Evolutionary conservation across 2,329 filamentous ascomycete genomes (phyloP).

Genomic region (Neofusicoccum sp.): DNA sequence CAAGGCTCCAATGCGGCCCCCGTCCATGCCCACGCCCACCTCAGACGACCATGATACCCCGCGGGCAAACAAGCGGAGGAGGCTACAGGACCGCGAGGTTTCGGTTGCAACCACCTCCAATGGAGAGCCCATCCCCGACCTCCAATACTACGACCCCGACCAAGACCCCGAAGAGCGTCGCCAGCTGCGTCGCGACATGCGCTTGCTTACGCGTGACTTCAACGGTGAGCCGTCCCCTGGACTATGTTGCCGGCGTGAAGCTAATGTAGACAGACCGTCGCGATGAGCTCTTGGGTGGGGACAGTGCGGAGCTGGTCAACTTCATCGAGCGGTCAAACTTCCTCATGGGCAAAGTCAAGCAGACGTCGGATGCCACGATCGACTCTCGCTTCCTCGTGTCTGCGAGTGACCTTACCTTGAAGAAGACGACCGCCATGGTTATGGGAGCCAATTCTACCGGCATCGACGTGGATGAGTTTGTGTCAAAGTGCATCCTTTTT

Average conservation of each 20-base stretch:
- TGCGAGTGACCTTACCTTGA: conserved; percentile 75
- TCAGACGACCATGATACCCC: conserved; percentile 32
- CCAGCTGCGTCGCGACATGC: conserved; percentile 65
- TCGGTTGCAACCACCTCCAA: conserved; percentile 8
- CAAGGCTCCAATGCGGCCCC: conserved; percentile 30
- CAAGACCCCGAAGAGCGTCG: conserved; percentile 75
- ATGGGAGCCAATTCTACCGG: conserved; percentile 71
- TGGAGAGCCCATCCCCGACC: conserved; percentile 16
- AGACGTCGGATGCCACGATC: conserved; percentile 86
- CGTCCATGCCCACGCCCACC: conserved; percentile 37
- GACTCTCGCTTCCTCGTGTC: conserved; percentile 84
- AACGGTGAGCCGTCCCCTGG: conserved; percentile 46
- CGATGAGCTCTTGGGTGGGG: conserved; percentile 66
- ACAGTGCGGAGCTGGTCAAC: conserved; percentile 63
- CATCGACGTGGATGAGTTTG: conserved; percentile 86
- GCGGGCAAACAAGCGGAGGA: conserved; percentile 44
- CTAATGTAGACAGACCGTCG: conserved; percentile 59
- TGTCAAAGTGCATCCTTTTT: conserved; percentile 83
- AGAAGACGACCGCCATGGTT: conserved; percentile 71
- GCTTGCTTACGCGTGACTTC: conserved; percentile 63
- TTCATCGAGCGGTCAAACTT: conserved; percentile 66
- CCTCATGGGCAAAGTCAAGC: conserved; percentile 68
- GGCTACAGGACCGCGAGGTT: conserved; percentile 38
- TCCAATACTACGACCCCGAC: conserved; percentile 71
- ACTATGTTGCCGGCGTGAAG: not conserved